Base-by-base conservation (phyloP, 169 alveolate genomes). In the Plasmodium knowlesi region DNA sequence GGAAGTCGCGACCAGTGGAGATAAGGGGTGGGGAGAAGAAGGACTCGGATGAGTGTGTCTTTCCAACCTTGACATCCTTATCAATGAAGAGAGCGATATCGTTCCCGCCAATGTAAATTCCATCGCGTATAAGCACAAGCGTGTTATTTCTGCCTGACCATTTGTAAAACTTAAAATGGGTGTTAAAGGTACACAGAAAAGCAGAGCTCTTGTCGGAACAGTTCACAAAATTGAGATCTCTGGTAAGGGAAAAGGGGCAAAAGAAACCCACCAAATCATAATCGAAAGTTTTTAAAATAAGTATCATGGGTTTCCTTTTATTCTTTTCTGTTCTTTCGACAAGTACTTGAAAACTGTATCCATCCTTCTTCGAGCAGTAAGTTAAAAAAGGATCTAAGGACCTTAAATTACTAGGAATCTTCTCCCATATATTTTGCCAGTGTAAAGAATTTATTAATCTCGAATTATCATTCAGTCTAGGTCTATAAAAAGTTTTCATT, bases 371-470 rank as follows among this genome's bases (percentile, higher is more conserved):
- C 0, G 93, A 25, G 30, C 78, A 74, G 46, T 32, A 86, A 10
- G 86, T 74, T 57, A 86, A 74, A 50, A 50, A n/a, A 9, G 93
- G 93, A 76, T 86, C 93, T 32, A 86, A 39, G 5, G 86, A 74
- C 19, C 93, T 46, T 34, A 39, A 74, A 74, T 86, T 86, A 37
- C 93, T 86, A 4, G 93, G 93, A 22, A 96, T 78, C 82, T 91
- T 92, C 67, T 94, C 88, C 97, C 97, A 96, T 19, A 96, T 81
- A 30, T 82, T 83, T 83, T 96, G 97, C 97, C 97, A 96, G 54
- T 93, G 92, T 70, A 93, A 92, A 50, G 95, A 96, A 83, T 82
- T 84, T 4, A 96, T 73, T 1, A 96, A 39, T 2, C 90, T 39
- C 9, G 97, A 96, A 22, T 57, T 28, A 54, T 93, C 84, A 43